Evolutionary conservation across 2,329 filamentous ascomycete genomes (phyloP), one percentile per base, ranked within the genome.

Genomic region (Verticillium isaacii): DNA sequence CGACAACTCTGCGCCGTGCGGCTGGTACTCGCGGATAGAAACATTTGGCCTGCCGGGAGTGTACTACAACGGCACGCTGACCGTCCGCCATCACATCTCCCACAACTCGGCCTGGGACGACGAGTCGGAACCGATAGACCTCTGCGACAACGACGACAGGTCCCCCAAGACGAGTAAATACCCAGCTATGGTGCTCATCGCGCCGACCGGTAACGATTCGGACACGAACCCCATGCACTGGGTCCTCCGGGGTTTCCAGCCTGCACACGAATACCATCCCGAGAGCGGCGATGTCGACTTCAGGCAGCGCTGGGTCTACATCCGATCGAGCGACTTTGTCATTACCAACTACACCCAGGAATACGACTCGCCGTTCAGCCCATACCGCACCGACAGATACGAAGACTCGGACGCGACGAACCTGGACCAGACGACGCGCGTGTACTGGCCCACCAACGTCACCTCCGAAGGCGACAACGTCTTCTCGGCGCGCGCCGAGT

Each of bases 61-160:
- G 32, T 66, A 66, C 60, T 66, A 66, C 59, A 66, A 66, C 45
- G 65, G 65, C 34, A 66, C 60, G 6, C 39, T 66, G 39, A 66
- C 63, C 1, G 36, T 66, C n/a, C 41, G 52, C 34, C 65, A 66
- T 19, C 37, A 59, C 12, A 61, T 66, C 32, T 63, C 60, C 3
- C 25, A 59, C 32, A 66, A 60, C 60, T 50, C 62, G 2, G 61
- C 55, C 41, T 66, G 64, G 64, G 59, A 59, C 15, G n/a, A 50
- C 32, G 58, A 59, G 3, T 19, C 17, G 7, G 55, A 37, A n/a
- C 55, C 32, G 15, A 41, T 55, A 17, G 23, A 57, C n/a, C 56
- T 34, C 34, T 66, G 64, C 61, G 60, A 62, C 37, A 65, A 62
- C 37, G 32, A 64, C 17, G 65, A 65, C 57, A 55, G 62, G 34